A percentile compares a stretch with the other conserved stretches of the same genome.
phyloP scores from a whole-genome alignment of 371 early-diverging fungal species.

The Apophysomyces sp. region DNA sequence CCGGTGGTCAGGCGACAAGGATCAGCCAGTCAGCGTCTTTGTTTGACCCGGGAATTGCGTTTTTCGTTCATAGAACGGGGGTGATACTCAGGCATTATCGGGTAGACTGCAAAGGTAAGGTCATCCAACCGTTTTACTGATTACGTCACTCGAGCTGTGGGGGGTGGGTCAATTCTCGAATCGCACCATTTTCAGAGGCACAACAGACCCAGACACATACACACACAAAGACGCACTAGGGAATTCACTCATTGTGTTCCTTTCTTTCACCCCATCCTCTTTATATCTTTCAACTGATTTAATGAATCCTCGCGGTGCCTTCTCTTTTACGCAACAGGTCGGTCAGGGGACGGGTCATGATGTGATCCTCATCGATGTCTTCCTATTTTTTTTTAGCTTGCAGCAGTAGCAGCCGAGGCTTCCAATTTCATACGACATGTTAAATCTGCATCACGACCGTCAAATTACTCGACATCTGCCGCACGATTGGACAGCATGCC shows the following conservation, averaged over 20 bases:
- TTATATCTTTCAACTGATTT: neutral
- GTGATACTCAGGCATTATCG: too few relatives aligned
- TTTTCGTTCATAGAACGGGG: too few relatives aligned
- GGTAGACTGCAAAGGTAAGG: too few relatives aligned
- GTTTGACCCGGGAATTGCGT: too few relatives aligned
- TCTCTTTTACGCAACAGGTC: constrained; percentile 16
- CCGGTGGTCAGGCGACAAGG: too few relatives aligned
- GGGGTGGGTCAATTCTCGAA: too few relatives aligned
- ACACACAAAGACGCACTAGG: neutral
- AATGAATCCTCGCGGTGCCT: constrained; percentile 14
- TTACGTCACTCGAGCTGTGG: too few relatives aligned
- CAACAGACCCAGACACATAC: neutral
- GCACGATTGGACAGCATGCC: neutral
- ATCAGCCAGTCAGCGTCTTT: too few relatives aligned
- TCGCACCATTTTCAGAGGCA: too few relatives aligned
- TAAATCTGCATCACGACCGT: constrained; percentile 3
- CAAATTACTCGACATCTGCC: neutral
- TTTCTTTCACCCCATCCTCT: neutral
- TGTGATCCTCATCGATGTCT: neutral
- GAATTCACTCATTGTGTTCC: neutral
- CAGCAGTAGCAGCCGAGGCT: constrained; percentile 14
- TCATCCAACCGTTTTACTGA: too few relatives aligned
- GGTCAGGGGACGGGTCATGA: neutral
- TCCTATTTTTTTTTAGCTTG: constrained; percentile 7
- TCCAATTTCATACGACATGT: constrained; percentile 8